These are phyloP conservation scores for Caryopteris hybrid DNA, from an alignment of 305 asterid genomes.

Conservation along the genomic window DNA sequence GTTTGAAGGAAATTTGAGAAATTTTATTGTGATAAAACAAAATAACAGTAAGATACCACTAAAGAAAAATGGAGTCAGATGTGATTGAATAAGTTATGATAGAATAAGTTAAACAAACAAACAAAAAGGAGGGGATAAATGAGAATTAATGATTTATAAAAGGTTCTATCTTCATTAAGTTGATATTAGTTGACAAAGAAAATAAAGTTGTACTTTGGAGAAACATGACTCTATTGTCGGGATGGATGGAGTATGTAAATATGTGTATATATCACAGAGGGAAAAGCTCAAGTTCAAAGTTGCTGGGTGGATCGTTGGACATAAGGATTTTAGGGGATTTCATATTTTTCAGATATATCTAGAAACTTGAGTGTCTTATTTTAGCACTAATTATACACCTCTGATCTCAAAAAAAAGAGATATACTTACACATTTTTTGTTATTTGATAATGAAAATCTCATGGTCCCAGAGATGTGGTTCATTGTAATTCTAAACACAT, in stretches of 20 bases:
- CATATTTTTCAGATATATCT: no score
- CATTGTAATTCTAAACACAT: not conserved
- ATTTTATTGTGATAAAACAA: not conserved
- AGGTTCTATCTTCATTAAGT: not conserved
- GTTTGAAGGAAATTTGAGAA: constrained; percentile 1
- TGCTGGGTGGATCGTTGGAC: no score
- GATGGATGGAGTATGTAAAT: not conserved
- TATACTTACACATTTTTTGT: not conserved
- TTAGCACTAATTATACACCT: no score
- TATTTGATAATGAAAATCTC: not conserved
- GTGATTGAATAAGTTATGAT: no score
- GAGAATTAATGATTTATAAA: not conserved
- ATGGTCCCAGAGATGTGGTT: not conserved
- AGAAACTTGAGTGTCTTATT: no score
- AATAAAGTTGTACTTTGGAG: not conserved
- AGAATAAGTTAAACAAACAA: not conserved
- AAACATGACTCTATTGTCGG: not conserved
- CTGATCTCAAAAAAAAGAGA: not conserved
- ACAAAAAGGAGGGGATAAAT: not conserved
- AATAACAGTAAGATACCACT: no score
- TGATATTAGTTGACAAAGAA: no score
- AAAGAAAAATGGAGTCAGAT: no score
- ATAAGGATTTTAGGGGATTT: no score
- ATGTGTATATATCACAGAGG: not conserved
- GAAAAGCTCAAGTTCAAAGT: constrained; percentile 4